Base-by-base conservation (phyloP, 805 yeast genomes). In the Cyberlindnera euphorbiiphila region DNA sequence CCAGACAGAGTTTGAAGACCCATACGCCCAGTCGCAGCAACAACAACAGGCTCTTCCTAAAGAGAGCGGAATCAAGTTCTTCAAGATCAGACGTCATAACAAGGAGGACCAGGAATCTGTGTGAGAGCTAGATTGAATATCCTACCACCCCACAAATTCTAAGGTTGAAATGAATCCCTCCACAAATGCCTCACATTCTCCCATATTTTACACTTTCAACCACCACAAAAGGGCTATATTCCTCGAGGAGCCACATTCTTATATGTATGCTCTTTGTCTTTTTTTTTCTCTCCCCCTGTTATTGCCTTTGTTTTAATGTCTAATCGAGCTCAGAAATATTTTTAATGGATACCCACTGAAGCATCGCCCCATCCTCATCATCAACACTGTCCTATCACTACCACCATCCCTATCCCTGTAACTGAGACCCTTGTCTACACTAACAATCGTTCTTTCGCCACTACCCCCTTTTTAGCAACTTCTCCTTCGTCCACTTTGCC, bases 11-110 rank as follows among this genome's bases (percentile, higher is more conserved):
- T 32, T 47, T 29, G 43, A 46, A 25, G 45, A 57, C 32, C 54
- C 51, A 28, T 48, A 47, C 13, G 43, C 59, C 45, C 42, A 62
- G 48, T 43, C 56, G 53, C 37, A 35, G 18, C 39, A 39, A 29
- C 38, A 35, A 9, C 38, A 32, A n/a, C 59, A 46, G 41, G 53
- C 59, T 14, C 37, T 54, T 25, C 62, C 54, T 16, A 59, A 67
- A 39, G 74, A 72, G 30, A 67, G 72, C 45, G 89, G 89, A 32
- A 81, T 83, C 53, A 78, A 85, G 62, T 83, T 82, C 62, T 83
- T 82, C 70, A 81, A 79, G 53, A 79, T 83, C 45, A 79, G 81
- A 65, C 78, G 75, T 56, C 69, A 68, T 39, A 64, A 64, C 46
- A 65, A 65, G 46, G 62, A 56, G 22, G 66, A 57, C 34, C 67